A percentile compares a stretch with the other conserved stretches of the same genome.
These are phyloP conservation scores for Botryotinia narcissicola DNA, from an alignment of 2,329 filamentous ascomycete species.

Conservation along the genomic window DNA sequence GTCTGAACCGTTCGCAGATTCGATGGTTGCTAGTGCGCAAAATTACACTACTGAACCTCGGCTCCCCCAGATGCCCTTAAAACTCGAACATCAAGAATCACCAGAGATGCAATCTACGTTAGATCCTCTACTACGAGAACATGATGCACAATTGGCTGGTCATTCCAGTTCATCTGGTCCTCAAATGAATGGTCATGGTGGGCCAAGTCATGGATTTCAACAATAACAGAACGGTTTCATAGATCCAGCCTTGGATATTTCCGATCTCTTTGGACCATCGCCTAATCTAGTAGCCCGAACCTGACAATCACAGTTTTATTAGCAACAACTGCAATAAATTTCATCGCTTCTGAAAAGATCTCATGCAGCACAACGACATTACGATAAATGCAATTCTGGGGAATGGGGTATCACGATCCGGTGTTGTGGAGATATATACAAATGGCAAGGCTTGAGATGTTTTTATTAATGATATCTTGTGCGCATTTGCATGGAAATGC, in stretches of 20 bases:
- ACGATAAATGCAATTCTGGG: slow-evolving; percentile 10
- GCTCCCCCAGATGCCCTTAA: background rate
- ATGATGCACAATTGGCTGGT: slow-evolving; percentile 18
- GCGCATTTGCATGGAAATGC: background rate
- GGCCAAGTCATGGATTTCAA: slow-evolving; percentile 5
- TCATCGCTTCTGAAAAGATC: background rate
- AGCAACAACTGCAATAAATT: slow-evolving; percentile 3
- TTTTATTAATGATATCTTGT: background rate
- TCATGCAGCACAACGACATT: slow-evolving; percentile 6
- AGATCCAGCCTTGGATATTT: slow-evolving; percentile 17
- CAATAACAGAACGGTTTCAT: slow-evolving; percentile 18
- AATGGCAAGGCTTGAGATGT: background rate
- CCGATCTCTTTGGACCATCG: slow-evolving; percentile 16
- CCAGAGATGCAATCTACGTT: slow-evolving; percentile 20
- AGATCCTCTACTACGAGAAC: slow-evolving; percentile 19
- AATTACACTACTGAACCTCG: background rate
- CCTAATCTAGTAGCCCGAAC: slow-evolving; percentile 13
- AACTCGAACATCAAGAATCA: slow-evolving; percentile 16
- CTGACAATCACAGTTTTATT: slow-evolving; percentile 2
- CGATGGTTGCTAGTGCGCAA: slow-evolving; percentile 8
- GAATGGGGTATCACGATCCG: slow-evolving; percentile 11
- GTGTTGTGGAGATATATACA: slow-evolving; percentile 2
- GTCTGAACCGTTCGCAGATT: slow-evolving; percentile 7
- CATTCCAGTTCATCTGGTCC: slow-evolving; percentile 8
- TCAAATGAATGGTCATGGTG: slow-evolving; percentile 14